phyloP scores from a whole-genome alignment of 2,329 filamentous ascomycete genomes.

The Colletotrichum siamense region DNA sequence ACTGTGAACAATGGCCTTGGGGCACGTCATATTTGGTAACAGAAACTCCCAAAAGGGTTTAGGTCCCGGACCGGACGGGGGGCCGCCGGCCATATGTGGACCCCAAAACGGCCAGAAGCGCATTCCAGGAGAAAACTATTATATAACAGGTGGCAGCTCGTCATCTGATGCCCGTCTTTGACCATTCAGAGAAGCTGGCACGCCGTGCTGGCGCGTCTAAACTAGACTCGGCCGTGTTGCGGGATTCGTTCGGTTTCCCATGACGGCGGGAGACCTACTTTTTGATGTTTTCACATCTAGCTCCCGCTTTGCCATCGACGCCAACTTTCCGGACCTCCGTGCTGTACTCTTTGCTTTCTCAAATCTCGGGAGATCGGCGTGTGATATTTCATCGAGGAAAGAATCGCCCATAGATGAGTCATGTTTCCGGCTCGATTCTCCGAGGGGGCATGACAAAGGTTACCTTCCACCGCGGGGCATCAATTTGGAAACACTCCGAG shows the following conservation, averaged over 20 bases:
- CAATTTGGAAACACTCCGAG: neutral
- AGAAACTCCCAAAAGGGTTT: conserved; percentile 27
- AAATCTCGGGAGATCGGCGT: neutral
- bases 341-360: neutral
- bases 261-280: neutral
- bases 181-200: neutral
- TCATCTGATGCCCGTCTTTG: neutral
- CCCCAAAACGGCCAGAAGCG: neutral
- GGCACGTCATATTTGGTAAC: conserved; percentile 30
- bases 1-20: neutral
- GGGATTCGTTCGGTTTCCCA: neutral
- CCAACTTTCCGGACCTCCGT: neutral
- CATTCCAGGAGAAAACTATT: conserved; percentile 1
- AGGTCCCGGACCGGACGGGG: conserved; percentile 14
- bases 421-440: neutral
- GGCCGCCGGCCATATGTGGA: conserved; percentile 2
- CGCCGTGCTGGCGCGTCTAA: neutral
- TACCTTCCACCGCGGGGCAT: neutral
- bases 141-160: conserved; percentile 18
- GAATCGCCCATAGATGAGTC: neutral
- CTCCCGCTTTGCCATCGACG: neutral
- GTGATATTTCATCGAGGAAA: neutral
- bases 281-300: neutral
- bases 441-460: neutral
- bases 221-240: neutral